Percentiles rank a stretch among this genome's conserved stretches.
Evolutionary conservation across 139 green algal genomes (phyloP).

Genomic region (Pseudopediastrum boryanum): DNA sequence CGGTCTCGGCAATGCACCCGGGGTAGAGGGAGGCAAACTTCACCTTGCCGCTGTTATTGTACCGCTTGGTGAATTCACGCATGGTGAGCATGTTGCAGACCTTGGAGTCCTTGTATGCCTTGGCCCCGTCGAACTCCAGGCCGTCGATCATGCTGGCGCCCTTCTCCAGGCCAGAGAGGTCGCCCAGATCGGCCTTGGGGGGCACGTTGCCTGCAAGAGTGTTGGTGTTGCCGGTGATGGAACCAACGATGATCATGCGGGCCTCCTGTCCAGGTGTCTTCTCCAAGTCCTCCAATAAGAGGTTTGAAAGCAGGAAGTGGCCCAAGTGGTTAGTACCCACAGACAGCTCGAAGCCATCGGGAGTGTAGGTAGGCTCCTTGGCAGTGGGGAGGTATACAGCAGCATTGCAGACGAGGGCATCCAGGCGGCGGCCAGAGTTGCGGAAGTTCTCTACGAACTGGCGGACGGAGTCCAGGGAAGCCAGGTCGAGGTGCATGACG

Average conservation of each 20-base stretch:
- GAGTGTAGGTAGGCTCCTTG: conserved; percentile 86
- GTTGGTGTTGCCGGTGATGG: conserved; percentile 97
- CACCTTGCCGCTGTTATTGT: conserved; percentile 77
- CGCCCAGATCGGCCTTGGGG: conserved; percentile 90
- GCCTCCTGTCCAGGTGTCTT: conserved; percentile 42
- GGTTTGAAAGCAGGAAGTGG: conserved; percentile 91
- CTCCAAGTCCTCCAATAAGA: conserved; percentile 87
- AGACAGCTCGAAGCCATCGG: conserved; percentile 89
- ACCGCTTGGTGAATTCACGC: conserved; percentile 85
- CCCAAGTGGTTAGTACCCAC: conserved; percentile 91
- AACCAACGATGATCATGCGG: conserved; percentile 90
- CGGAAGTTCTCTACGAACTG: conserved; percentile 84
- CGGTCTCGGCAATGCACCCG: conserved; percentile 94
- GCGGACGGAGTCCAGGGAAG: conserved; percentile 78
- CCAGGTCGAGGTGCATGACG: conserved; percentile 87
- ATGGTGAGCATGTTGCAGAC: conserved; percentile 98
- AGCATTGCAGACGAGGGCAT: conserved; percentile 91
- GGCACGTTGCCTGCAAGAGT: conserved; percentile 92
- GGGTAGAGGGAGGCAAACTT: conserved; percentile 93
- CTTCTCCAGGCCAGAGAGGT: conserved; percentile 77
- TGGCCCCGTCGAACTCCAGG: conserved; percentile 89
- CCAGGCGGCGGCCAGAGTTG: conserved; percentile 65
- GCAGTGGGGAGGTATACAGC: conserved; percentile 91
- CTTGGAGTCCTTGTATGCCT: conserved; percentile 99
- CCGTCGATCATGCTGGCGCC: conserved; percentile 87